These are phyloP conservation scores for Lentinula sp. DNA, from an alignment of 768 basidiomycete species.

Conservation along the genomic window DNA sequence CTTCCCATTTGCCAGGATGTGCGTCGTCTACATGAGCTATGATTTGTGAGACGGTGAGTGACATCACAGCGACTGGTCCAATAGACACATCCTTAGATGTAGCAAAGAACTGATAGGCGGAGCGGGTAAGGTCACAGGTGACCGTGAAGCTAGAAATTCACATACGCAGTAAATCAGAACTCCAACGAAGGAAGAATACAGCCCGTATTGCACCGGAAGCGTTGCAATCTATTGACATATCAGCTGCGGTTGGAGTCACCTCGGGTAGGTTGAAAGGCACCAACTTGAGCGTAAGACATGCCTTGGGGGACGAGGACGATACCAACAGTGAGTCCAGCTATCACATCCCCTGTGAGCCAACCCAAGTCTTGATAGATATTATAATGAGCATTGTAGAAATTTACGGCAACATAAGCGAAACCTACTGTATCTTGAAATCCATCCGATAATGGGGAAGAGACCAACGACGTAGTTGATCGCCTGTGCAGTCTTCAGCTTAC, in stretches of 20 bases:
- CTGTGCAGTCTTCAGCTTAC: constrained; percentile 28
- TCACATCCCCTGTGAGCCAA: constrained; percentile 82
- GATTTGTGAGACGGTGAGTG: constrained; percentile 77
- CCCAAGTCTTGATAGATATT: constrained; percentile 44
- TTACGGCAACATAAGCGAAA: constrained; percentile 6
- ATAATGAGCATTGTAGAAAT: neutral
- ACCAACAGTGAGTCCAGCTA: constrained; percentile 91
- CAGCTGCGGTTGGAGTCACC: neutral
- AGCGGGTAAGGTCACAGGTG: neutral
- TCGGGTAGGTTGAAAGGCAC: neutral
- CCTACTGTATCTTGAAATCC: constrained; percentile 86
- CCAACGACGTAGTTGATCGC: constrained; percentile 54
- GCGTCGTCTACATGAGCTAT: constrained; percentile 55
- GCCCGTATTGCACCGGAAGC: constrained; percentile 80
- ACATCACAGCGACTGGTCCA: constrained; percentile 99
- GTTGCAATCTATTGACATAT: constrained; percentile 59
- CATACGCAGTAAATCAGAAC: constrained; percentile 78
- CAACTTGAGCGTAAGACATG: constrained; percentile 82
- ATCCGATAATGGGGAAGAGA: constrained; percentile 81
- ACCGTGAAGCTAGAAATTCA: constrained; percentile 4
- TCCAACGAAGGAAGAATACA: constrained; percentile 92
- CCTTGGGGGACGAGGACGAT: constrained; percentile 93
- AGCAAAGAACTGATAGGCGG: constrained; percentile 68
- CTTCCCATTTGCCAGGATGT: constrained; percentile 53
- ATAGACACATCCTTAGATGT: constrained; percentile 99